Evolutionary conservation across 306 rosid genomes (phyloP).

Genomic region (Mimosa bimucronata): DNA sequence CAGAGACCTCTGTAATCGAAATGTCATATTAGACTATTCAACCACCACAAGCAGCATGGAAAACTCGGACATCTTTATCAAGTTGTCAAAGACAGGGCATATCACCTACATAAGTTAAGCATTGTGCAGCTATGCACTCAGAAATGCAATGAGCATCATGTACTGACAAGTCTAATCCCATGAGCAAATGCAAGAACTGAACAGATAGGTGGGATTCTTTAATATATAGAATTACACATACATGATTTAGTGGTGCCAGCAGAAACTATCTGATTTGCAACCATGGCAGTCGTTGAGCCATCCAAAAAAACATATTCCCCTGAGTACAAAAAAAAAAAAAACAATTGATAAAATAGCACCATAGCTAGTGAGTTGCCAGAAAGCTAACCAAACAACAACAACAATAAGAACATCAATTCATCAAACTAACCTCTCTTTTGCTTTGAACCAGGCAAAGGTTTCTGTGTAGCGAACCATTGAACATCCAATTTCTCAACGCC

Average conservation of each 20-base stretch:
- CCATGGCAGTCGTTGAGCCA: constrained; percentile 60
- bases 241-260: constrained; percentile 81
- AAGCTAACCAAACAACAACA: constrained; percentile 25
- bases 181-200: constrained; percentile 10
- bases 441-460: constrained; percentile 71
- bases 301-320: constrained; percentile 86
- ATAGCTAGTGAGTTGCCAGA: background rate
- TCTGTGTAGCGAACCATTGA: constrained; percentile 94
- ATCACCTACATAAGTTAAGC: background rate
- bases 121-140: background rate
- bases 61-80: background rate
- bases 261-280: constrained; percentile 78
- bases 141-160: background rate
- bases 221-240: constrained; percentile 45
- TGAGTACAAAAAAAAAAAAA: constrained; percentile 34
- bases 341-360: background rate
- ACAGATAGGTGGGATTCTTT: no score
- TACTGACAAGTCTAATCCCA: background rate
- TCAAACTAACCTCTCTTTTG: constrained; percentile 75
- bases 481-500: constrained; percentile 85
- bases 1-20: background rate
- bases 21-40: background rate
- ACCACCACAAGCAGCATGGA: constrained; percentile 2
- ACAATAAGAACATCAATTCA: background rate
- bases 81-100: background rate